These are phyloP conservation scores for Uronychia setigera DNA, from an alignment of 73 alveolate genomes.

Conservation along the genomic window DNA sequence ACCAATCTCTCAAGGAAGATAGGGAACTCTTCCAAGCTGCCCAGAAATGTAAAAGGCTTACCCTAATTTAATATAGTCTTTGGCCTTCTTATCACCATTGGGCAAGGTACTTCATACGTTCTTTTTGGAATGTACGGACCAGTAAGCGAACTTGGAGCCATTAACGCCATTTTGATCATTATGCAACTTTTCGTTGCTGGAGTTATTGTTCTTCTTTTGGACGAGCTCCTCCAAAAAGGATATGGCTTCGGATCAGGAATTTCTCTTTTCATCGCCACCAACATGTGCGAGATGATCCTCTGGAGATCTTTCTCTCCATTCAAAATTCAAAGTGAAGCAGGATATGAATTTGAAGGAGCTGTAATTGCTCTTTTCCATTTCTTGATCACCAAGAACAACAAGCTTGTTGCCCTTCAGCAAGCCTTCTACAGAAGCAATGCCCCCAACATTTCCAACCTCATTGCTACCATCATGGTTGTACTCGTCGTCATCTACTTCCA, in stretches of 20 bases:
- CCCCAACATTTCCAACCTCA: constrained; percentile 96
- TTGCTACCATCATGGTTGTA: constrained; percentile 98
- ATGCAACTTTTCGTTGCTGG: constrained; percentile 98
- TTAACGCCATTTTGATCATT: constrained; percentile 95
- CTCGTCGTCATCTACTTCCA: constrained; percentile 98
- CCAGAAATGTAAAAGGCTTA: constrained; percentile 64
- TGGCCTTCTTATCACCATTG: constrained; percentile 92
- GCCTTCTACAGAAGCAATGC: constrained; percentile 96
- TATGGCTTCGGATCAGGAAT: constrained; percentile 99
- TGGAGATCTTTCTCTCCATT: constrained; percentile 99
- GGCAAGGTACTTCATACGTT: constrained; percentile 99
- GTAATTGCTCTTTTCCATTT: constrained; percentile 98
- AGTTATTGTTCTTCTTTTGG: constrained; percentile 95
- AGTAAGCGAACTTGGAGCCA: constrained; percentile 92
- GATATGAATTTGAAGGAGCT: constrained; percentile 99
- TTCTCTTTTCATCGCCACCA: constrained; percentile 99
- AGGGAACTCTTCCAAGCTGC: constrained; percentile 97
- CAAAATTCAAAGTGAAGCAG: constrained; percentile 96
- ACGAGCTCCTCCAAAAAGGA: constrained; percentile 95
- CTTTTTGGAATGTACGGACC: constrained; percentile 99
- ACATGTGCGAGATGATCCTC: constrained; percentile 98
- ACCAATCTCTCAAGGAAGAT: constrained; percentile 96
- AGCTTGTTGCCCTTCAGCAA: constrained; percentile 87
- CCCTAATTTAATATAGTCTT: constrained; percentile 51
- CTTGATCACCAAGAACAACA: constrained; percentile 94